phyloP scores from a whole-genome alignment of 1,284 basidiomycete genomes.

The Tremellales sp. region DNA sequence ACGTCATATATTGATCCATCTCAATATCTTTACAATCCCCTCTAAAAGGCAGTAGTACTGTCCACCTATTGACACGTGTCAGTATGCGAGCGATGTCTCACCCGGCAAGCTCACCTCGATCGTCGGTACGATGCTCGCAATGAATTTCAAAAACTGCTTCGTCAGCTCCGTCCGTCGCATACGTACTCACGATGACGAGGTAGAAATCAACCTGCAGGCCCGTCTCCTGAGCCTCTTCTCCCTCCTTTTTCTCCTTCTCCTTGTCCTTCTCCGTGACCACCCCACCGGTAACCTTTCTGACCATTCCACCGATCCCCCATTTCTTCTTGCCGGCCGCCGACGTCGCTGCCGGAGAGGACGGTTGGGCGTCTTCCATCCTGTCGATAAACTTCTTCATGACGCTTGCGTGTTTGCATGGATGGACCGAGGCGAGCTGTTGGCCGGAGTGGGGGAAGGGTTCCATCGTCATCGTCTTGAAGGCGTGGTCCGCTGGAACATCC shows the following conservation, averaged over 20 bases:
- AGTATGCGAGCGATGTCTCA: not conserved
- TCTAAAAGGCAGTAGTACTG: slow-evolving; percentile 76
- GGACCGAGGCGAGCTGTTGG: slow-evolving; percentile 82
- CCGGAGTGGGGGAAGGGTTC: slow-evolving; percentile 92
- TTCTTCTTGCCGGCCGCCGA: slow-evolving; percentile 58
- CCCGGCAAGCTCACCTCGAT: slow-evolving; percentile 62
- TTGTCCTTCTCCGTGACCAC: slow-evolving; percentile 24
- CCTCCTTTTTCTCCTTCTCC: slow-evolving; percentile 50
- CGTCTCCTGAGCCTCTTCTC: slow-evolving; percentile 63
- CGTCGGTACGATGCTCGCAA: slow-evolving; percentile 70
- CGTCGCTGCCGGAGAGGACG: slow-evolving; percentile 7
- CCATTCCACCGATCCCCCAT: slow-evolving; percentile 67
- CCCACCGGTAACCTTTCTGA: slow-evolving; percentile 65
- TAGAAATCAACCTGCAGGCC: slow-evolving; percentile 94
- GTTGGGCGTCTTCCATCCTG: slow-evolving; percentile 85
- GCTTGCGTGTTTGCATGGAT: slow-evolving; percentile 97
- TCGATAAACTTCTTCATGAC: slow-evolving; percentile 99
- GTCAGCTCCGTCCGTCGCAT: not conserved
- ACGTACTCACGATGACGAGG: slow-evolving; percentile 63
- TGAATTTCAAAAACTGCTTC: slow-evolving; percentile 82
- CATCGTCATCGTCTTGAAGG: slow-evolving; percentile 97
- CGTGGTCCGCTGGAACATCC: slow-evolving; percentile 95
- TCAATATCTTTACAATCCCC: no score
- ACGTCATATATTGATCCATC: no score
- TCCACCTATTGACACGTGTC: slow-evolving; percentile 55